Percentiles rank a stretch among this genome's conserved stretches.
phyloP scores from a whole-genome alignment of 768 basidiomycete species.

The Pulveroboletus sp. region DNA sequence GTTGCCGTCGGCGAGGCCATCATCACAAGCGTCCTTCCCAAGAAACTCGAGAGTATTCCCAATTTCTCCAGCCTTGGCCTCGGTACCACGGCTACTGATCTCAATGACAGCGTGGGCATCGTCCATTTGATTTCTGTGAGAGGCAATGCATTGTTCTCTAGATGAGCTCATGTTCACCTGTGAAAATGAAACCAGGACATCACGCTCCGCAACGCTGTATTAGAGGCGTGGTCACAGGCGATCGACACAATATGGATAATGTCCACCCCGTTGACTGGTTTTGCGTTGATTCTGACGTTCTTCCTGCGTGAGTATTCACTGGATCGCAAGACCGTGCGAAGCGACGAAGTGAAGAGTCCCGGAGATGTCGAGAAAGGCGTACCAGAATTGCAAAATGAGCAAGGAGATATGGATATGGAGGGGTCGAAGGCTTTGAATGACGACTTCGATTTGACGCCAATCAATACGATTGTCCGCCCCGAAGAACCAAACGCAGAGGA shows the following conservation, averaged over 20 bases:
- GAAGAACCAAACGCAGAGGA: background rate
- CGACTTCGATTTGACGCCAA: background rate
- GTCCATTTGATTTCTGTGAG: conserved; percentile 33
- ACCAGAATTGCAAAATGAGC: background rate
- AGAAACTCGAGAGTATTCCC: conserved; percentile 32
- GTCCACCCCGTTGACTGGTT: conserved; percentile 52
- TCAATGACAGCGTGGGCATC: conserved; percentile 43
- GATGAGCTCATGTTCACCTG: too few relatives aligned
- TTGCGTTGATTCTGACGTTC: conserved; percentile 46
- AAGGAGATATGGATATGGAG: background rate
- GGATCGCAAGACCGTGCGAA: conserved; percentile 45
- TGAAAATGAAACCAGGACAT: conserved; percentile 38
- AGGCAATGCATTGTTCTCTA: background rate
- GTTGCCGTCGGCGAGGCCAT: conserved; percentile 72
- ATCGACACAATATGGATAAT: conserved; percentile 64
- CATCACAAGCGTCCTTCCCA: conserved; percentile 48
- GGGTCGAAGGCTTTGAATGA: background rate
- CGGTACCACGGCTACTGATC: conserved; percentile 39
- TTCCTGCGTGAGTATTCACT: conserved; percentile 62
- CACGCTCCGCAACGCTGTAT: conserved; percentile 42
- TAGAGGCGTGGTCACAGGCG: conserved; percentile 60
- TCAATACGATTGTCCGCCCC: background rate
- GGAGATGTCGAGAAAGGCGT: conserved; percentile 31
- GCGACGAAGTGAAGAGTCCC: conserved; percentile 18
- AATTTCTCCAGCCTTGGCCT: conserved; percentile 23